A percentile compares a stretch with the other conserved stretches of the same genome.
Evolutionary conservation across 805 yeast species (phyloP).

Genomic region (Saccharomycopsis javanensis): DNA sequence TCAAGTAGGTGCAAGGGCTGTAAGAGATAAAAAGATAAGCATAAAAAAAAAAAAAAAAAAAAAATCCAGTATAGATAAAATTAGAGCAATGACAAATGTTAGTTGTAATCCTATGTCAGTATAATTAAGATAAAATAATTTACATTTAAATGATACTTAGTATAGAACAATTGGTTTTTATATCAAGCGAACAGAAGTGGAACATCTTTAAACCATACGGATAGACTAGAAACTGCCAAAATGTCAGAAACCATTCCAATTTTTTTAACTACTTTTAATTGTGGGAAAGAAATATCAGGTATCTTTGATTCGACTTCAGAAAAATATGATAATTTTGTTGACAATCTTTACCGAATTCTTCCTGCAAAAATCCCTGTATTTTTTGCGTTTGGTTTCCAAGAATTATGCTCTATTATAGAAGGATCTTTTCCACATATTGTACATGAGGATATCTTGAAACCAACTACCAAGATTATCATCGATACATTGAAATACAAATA

Average conservation of each 20-base stretch:
- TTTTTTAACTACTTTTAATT: conserved; percentile 21
- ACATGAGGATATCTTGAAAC: conserved; percentile 28
- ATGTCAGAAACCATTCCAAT: not conserved
- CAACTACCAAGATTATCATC: conserved; percentile 29
- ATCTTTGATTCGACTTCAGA: not conserved
- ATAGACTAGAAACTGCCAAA: not conserved
- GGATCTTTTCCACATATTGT: conserved; percentile 37
- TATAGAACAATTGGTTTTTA: no score
- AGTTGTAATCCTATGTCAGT: no score
- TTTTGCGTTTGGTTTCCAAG: conserved; percentile 56
- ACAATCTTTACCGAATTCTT: not conserved
- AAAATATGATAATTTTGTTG: not conserved
- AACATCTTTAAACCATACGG: no score
- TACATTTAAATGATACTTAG: no score
- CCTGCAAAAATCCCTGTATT: not conserved
- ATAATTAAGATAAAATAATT: no score
- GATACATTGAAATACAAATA: conserved; percentile 30
- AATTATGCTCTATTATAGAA: conserved; percentile 46
- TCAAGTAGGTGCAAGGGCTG: no score
- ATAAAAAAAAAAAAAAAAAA: no score
- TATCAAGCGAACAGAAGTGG: not conserved
- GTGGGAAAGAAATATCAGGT: not conserved
- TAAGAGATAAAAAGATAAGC: no score
- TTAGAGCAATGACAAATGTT: no score
- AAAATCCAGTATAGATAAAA: no score